phyloP scores from a whole-genome alignment of 176 grass and related monocot genomes.

The Stipa capillata region DNA sequence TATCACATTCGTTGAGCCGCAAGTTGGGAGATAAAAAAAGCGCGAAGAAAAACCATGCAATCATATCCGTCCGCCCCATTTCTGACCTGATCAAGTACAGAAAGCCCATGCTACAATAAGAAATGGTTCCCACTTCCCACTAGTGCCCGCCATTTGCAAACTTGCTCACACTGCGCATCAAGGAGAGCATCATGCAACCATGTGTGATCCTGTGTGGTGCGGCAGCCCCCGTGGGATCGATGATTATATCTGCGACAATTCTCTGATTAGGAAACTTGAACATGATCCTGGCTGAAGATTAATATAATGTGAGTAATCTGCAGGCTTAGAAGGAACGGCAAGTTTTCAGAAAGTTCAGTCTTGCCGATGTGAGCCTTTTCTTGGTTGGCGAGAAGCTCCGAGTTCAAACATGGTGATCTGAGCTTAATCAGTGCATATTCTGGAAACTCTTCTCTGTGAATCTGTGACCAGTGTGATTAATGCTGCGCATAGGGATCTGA shows the following conservation, averaged over 20 bases:
- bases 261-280: background rate
- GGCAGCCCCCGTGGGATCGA: background rate
- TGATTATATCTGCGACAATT: background rate
- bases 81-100: background rate
- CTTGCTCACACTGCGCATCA: background rate
- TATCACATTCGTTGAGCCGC: conserved; percentile 1
- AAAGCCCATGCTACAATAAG: background rate
- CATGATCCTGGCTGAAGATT: background rate
- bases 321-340: background rate
- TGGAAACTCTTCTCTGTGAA: background rate
- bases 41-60: background rate
- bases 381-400: background rate
- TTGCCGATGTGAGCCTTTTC: background rate
- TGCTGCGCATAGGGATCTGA: background rate
- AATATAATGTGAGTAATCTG: background rate
- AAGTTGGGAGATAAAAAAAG: background rate
- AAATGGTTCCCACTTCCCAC: background rate
- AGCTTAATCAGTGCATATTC: background rate
- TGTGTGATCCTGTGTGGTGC: background rate
- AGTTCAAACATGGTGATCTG: background rate
- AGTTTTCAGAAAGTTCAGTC: background rate
- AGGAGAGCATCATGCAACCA: conserved; percentile 18
- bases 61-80: background rate
- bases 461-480: background rate
- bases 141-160: background rate